phyloP scores from a whole-genome alignment of 2,329 filamentous ascomycete species.

The Sordariomycetes sp. region DNA sequence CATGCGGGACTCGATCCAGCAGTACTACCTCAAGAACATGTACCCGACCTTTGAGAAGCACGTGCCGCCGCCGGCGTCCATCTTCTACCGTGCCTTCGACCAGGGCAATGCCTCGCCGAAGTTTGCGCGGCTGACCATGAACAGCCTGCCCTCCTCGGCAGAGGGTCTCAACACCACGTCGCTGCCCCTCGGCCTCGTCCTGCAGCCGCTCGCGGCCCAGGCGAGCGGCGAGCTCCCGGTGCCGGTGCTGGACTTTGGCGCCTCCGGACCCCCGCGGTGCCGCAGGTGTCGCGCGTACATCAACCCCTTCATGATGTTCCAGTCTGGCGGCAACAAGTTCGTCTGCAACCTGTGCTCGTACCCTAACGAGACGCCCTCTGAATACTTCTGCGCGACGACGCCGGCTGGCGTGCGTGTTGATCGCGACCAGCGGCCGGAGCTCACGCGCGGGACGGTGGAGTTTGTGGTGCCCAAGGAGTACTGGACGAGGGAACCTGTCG shows the following conservation, averaged over 20 bases:
- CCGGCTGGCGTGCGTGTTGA: slow-evolving; percentile 80
- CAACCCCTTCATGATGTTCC: slow-evolving; percentile 98
- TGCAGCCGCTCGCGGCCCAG: slow-evolving; percentile 77
- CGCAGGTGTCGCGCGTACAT: slow-evolving; percentile 90
- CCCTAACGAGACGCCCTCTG: slow-evolving; percentile 77
- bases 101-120: slow-evolving; percentile 96
- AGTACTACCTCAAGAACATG: slow-evolving; percentile 73
- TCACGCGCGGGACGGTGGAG: slow-evolving; percentile 86
- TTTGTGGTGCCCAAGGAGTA: slow-evolving; percentile 97
- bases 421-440: slow-evolving; percentile 75
- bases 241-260: slow-evolving; percentile 90
- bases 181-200: slow-evolving; percentile 71
- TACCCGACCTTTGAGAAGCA: slow-evolving; percentile 95
- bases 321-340: slow-evolving; percentile 86
- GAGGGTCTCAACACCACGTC: slow-evolving; percentile 72
- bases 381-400: slow-evolving; percentile 88
- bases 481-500: slow-evolving; percentile 89
- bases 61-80: slow-evolving; percentile 73
- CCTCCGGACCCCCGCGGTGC: slow-evolving; percentile 79
- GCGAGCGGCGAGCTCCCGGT: slow-evolving; percentile 78
- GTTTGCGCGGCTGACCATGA: slow-evolving; percentile 80
- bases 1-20: slow-evolving; percentile 69
- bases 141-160: slow-evolving; percentile 74
- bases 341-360: slow-evolving; percentile 98
- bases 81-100: slow-evolving; percentile 87